Evolutionary conservation across 2,329 filamentous ascomycete genomes (phyloP), one percentile per base, ranked within the genome.

Genomic region (Helicocarpus griseus): DNA sequence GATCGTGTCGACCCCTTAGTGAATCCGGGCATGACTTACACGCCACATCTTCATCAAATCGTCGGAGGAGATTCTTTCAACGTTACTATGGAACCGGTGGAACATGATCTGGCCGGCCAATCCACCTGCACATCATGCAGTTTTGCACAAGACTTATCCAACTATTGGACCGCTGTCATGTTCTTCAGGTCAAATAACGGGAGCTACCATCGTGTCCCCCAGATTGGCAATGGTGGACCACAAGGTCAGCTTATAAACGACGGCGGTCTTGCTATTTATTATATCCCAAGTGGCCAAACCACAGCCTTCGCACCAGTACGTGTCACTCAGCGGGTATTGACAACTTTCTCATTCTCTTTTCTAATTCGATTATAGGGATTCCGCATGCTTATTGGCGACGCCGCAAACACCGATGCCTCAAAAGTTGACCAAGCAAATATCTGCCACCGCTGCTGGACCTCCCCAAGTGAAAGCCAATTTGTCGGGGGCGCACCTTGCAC

Each of bases 91-190:
- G 66, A 71, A 60, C 64, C 70, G 58, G 68, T 73, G 50, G 62
- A 68, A 21, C 38, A 22, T 41, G 38, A 41, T 22, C 38, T 41
- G 9, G 58, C 67, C 8, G 33, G 57, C 39, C 53, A 56, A 48
- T 73, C 70, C 6, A 33, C 26, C 17, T 47, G 44, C 44, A 9
- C 70, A 7, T 72, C 69, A 21, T 74, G 71, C 63, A 70, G 61
- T 39, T 73, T 74, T 62, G 62, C 60, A 53, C 66, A 73, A 59
- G 70, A 74, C 60, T 65, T 67, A 59, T 72, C 69, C 63, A 74
- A 74, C 68, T 73, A 74, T 66, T 74, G 71, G 71, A 73, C 71
- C 21, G 69, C 70, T 52, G 69, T 72, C 59, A 67, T 74, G 66
- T 73, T 73, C 65, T 73, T 70, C 66, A 66, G 69, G 60, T 61